These are phyloP conservation scores for Nannochloris sp. DNA, from an alignment of 139 green algal genomes.

Conservation along the genomic window DNA sequence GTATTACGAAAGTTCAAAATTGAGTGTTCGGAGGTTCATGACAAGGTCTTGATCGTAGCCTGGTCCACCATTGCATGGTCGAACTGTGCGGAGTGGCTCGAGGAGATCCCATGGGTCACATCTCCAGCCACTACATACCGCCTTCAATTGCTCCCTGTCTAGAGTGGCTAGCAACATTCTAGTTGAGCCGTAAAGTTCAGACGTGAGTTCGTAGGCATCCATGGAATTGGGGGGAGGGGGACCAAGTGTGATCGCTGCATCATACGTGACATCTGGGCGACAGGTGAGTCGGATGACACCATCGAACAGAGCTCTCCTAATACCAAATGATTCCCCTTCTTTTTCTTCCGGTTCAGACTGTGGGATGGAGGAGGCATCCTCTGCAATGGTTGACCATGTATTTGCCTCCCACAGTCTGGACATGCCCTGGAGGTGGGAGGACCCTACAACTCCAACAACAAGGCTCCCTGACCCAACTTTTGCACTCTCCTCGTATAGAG, in stretches of 20 bases:
- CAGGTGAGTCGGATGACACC: constrained; percentile 30
- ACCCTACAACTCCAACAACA: constrained; percentile 30
- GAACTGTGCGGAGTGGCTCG: constrained; percentile 11
- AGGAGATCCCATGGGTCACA: constrained; percentile 35
- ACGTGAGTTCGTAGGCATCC: constrained; percentile 15
- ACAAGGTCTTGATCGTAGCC: constrained; percentile 25
- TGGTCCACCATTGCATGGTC: constrained; percentile 25
- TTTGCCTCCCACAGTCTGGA: constrained; percentile 10
- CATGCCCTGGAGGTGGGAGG: constrained; percentile 26
- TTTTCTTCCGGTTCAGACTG: not conserved
- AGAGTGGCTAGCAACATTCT: constrained; percentile 38
- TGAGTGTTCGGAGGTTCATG: constrained; percentile 24
- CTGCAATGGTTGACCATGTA: constrained; percentile 7
- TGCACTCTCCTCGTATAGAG: constrained; percentile 15
- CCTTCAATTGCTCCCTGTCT: constrained; percentile 17
- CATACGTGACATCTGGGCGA: constrained; percentile 22
- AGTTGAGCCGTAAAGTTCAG: constrained; percentile 29
- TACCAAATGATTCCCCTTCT: constrained; percentile 8
- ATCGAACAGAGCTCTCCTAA: constrained; percentile 29
- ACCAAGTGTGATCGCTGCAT: constrained; percentile 23
- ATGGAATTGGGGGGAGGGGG: not conserved
- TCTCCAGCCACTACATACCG: constrained; percentile 33
- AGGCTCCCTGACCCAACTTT: not conserved
- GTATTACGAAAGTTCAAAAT: constrained; percentile 24
- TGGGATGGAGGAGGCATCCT: not conserved